Evolutionary conservation across 257 asterid species (phyloP).

Genomic region (Verbascum thapsus): DNA sequence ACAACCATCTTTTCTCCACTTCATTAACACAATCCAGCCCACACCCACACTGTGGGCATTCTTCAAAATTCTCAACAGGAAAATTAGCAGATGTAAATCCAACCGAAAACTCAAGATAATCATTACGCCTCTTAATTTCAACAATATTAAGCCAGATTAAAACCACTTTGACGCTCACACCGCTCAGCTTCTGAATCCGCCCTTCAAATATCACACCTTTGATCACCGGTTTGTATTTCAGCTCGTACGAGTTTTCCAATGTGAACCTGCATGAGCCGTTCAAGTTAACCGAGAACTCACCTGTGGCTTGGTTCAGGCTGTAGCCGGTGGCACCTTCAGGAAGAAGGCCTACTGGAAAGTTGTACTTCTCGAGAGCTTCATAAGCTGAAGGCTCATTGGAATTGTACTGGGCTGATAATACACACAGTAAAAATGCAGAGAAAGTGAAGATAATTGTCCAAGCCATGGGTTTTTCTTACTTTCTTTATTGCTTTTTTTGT

Average conservation of each 20-base stretch:
- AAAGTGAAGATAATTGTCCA: not conserved
- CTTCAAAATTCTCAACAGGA: too few relatives aligned
- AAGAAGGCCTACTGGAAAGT: constrained; percentile 57
- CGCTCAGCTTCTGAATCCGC: constrained; percentile 37
- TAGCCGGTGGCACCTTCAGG: constrained; percentile 56
- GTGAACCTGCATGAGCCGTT: constrained; percentile 48
- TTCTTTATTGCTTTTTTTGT: not conserved
- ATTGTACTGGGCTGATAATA: not conserved
- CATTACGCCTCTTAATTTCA: constrained; percentile 37
- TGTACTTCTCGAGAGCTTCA: constrained; percentile 47
- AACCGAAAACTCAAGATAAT: constrained; percentile 47
- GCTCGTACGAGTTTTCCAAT: constrained; percentile 37
- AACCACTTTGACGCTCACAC: constrained; percentile 48
- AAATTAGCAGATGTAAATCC: too few relatives aligned
- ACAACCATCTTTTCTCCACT: not conserved
- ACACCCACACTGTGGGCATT: constrained; percentile 60
- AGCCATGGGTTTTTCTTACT: constrained; percentile 5
- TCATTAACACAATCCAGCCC: constrained; percentile 41
- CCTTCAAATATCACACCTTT: constrained; percentile 42
- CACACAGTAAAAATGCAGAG: not conserved
- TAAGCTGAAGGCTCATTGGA: constrained; percentile 34
- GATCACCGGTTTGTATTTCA: constrained; percentile 37
- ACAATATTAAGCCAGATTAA: constrained; percentile 50
- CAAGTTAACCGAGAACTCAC: constrained; percentile 45
- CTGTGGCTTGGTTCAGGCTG: constrained; percentile 34